A percentile compares a stretch with the other conserved stretches of the same genome.
Evolutionary conservation across 176 grass and related monocot genomes (phyloP).

Genomic region (Dendrocalamus sinicus): DNA sequence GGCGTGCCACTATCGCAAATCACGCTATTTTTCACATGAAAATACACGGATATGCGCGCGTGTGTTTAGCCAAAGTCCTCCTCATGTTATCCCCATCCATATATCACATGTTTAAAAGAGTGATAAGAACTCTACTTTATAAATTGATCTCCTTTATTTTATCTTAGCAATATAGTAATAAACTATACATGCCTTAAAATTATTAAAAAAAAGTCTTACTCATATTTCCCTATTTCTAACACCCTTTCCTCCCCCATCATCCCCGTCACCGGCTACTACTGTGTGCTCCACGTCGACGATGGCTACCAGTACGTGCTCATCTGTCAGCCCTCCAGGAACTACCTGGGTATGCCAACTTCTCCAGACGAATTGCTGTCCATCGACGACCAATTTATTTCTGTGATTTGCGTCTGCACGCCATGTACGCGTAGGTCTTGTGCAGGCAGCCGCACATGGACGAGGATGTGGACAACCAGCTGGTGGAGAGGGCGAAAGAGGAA

Average conservation of each 20-base stretch:
- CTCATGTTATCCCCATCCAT: no score
- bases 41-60: no score
- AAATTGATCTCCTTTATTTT: no score
- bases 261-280: conserved; percentile 88
- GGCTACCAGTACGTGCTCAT: conserved; percentile 80
- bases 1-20: no score
- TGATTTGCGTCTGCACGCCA: background rate
- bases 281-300: conserved; percentile 76
- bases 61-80: no score
- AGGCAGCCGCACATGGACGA: conserved; percentile 74
- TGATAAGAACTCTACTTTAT: no score
- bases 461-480: conserved; percentile 49
- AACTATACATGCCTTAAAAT: no score
- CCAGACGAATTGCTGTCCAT: background rate
- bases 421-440: conserved; percentile 58
- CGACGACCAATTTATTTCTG: background rate
- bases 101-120: no score
- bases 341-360: conserved; percentile 61
- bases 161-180: no score
- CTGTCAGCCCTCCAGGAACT: conserved; percentile 78
- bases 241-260: conserved; percentile 65
- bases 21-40: no score
- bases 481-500: conserved; percentile 56
- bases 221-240: no score
- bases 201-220: no score